These are phyloP conservation scores for Citrullus amarus DNA, from an alignment of 306 rosid species.

Conservation along the genomic window DNA sequence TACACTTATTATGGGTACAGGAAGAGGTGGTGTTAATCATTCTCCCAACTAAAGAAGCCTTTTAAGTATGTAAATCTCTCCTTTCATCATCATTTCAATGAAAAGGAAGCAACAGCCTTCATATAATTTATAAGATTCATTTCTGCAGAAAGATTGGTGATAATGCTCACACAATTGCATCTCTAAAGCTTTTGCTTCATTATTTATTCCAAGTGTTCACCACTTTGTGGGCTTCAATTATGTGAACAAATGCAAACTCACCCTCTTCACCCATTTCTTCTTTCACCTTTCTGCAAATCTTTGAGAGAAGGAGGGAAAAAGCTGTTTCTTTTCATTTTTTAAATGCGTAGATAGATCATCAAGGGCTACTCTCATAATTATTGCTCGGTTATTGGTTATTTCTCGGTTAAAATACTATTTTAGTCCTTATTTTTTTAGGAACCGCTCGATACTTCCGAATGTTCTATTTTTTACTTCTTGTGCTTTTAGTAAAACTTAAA, in stretches of 20 bases:
- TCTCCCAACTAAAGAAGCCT: neutral
- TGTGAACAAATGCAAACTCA: neutral
- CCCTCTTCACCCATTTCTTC: neutral
- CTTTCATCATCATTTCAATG: slow-evolving; percentile 1
- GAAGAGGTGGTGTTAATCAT: neutral
- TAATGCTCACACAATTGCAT: neutral
- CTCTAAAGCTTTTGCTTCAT: neutral
- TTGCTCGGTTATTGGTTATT: neutral
- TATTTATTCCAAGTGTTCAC: neutral
- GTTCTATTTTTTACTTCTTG: too few relatives aligned
- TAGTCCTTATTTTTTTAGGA: too few relatives aligned
- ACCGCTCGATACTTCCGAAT: too few relatives aligned
- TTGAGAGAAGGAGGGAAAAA: neutral
- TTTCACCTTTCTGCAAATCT: neutral
- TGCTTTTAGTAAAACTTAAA: too few relatives aligned
- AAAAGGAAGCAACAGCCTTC: neutral
- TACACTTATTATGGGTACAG: neutral
- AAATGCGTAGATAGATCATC: neutral
- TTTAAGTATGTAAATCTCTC: neutral
- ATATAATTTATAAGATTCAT: neutral
- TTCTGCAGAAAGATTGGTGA: neutral
- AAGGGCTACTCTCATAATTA: neutral
- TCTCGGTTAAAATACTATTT: too few relatives aligned
- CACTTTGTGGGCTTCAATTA: neutral
- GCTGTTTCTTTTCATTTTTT: neutral